Percentiles rank a stretch among this genome's conserved stretches.
Conservation (phyloP, 1,284 basidiomycete genomes). For the Lentinula novae-zelandiae region DNA sequence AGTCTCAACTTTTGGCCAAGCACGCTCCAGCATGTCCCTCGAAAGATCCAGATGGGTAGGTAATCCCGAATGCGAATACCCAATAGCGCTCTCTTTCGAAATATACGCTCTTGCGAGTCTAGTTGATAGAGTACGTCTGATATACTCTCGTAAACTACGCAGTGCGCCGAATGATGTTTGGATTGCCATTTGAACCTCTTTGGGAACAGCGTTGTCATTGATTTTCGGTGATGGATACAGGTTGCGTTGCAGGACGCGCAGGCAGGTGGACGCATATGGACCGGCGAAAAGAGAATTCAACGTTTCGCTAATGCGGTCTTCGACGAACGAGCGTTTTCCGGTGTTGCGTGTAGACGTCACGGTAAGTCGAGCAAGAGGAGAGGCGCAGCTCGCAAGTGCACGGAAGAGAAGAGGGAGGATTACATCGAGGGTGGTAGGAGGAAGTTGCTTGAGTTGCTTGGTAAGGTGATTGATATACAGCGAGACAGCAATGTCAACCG, state of each 20-base stretch:
- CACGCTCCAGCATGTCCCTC: conserved; percentile 60
- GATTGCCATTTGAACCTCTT: conserved; percentile 16
- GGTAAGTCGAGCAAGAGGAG: conserved; percentile 62
- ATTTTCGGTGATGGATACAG: conserved; percentile 29
- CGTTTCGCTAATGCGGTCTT: conserved; percentile 53
- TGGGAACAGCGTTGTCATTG: conserved; percentile 1
- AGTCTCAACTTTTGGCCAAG: conserved; percentile 59
- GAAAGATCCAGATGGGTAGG: conserved; percentile 56
- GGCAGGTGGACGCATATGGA: conserved; percentile 60
- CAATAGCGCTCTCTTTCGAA: conserved; percentile 43
- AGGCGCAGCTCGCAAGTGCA: conserved; percentile 56
- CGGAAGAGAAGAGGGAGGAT: conserved; percentile 73
- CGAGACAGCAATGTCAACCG: conserved; percentile 55
- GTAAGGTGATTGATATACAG: conserved; percentile 64
- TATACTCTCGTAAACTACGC: conserved; percentile 59
- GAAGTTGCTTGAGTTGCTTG: conserved; percentile 53
- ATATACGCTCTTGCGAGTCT: conserved; percentile 66
- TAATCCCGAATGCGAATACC: conserved; percentile 56
- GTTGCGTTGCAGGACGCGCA: conserved; percentile 52
- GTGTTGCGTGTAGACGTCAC: conserved; percentile 29
- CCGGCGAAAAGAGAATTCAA: conserved; percentile 58
- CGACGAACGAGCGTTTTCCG: conserved; percentile 35
- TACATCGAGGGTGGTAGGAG: conserved; percentile 45
- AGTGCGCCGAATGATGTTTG: conserved; percentile 62
- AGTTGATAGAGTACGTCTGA: conserved; percentile 55